Percentiles rank a stretch among this genome's conserved stretches.
These are phyloP conservation scores for Fusarium mangiferae DNA, from an alignment of 2,329 filamentous ascomycete species.

Conservation along the genomic window DNA sequence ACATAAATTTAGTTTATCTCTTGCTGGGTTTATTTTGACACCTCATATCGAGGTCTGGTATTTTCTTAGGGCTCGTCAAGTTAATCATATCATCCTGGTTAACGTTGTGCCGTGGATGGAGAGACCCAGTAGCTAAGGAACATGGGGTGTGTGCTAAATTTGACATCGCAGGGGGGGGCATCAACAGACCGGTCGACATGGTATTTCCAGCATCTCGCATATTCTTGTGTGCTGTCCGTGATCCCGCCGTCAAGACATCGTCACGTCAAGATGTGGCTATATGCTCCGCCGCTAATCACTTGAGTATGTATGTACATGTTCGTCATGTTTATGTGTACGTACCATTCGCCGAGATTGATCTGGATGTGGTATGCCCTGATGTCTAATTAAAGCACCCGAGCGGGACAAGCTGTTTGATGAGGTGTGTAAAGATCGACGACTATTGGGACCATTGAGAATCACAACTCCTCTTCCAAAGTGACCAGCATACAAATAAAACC, in stretches of 20 bases:
- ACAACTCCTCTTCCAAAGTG: not conserved
- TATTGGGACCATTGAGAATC: not conserved
- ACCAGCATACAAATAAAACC: not conserved
- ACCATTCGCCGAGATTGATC: not conserved
- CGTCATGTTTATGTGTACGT: not conserved
- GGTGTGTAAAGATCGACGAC: constrained; percentile 22
- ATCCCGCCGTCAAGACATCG: constrained; percentile 13
- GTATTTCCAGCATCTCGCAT: constrained; percentile 25
- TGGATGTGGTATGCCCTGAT: not conserved
- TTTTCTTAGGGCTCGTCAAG: not conserved
- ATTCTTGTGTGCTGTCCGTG: constrained; percentile 4
- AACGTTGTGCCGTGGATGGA: constrained; percentile 26
- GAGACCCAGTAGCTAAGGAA: constrained; percentile 21
- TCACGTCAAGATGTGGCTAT: not conserved
- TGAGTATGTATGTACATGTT: not conserved
- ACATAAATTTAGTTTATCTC: too few relatives aligned
- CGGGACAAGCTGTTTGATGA: constrained; percentile 17
- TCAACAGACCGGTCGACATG: constrained; percentile 32
- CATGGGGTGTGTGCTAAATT: constrained; percentile 40
- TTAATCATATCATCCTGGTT: constrained; percentile 30
- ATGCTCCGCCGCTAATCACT: not conserved
- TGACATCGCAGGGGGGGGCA: constrained; percentile 37
- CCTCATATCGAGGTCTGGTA: too few relatives aligned
- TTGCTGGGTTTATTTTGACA: too few relatives aligned
- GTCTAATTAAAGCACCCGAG: constrained; percentile 17